Evolutionary conservation across 805 yeast species (phyloP).

Genomic region (Wickerhamiella lipophila): DNA sequence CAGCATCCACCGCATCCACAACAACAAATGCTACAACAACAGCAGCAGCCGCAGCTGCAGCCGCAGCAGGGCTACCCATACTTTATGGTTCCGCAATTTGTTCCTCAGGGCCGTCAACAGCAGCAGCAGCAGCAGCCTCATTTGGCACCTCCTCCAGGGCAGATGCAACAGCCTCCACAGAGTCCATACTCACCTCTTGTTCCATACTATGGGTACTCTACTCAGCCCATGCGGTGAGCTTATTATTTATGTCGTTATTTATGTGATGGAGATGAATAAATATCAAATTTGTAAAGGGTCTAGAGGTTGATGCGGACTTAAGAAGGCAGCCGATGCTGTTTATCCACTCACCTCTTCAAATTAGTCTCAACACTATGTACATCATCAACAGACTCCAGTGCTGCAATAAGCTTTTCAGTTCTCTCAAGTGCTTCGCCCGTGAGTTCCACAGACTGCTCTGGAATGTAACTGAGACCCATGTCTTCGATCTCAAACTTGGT

Average conservation of each 20-base stretch:
- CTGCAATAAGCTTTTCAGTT: constrained; percentile 44
- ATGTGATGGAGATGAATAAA: neutral
- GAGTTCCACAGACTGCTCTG: constrained; percentile 47
- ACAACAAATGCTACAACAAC: constrained; percentile 9
- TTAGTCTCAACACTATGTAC: constrained; percentile 71
- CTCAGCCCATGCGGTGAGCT: neutral
- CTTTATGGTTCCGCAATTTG: constrained; percentile 10
- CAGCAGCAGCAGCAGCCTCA: constrained; percentile 5
- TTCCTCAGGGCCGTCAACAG: constrained; percentile 7
- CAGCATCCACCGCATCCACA: constrained; percentile 5
- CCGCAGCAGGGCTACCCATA: constrained; percentile 6
- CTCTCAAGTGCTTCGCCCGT: constrained; percentile 40
- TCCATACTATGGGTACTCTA: constrained; percentile 7
- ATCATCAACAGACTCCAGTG: constrained; percentile 70
- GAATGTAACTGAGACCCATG: constrained; percentile 56
- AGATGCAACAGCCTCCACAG: constrained; percentile 7
- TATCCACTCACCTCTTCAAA: constrained; percentile 28
- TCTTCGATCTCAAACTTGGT: constrained; percentile 51
- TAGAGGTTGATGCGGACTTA: too few species aligned
- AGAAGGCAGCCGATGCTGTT: too few species aligned
- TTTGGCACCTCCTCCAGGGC: neutral
- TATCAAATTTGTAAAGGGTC: too few species aligned
- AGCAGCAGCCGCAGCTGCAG: neutral
- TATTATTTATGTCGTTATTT: constrained; percentile 7
- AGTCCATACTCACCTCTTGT: constrained; percentile 5